Base-by-base conservation (phyloP, 768 basidiomycete species). In the Guyanaporus albipodus region DNA sequence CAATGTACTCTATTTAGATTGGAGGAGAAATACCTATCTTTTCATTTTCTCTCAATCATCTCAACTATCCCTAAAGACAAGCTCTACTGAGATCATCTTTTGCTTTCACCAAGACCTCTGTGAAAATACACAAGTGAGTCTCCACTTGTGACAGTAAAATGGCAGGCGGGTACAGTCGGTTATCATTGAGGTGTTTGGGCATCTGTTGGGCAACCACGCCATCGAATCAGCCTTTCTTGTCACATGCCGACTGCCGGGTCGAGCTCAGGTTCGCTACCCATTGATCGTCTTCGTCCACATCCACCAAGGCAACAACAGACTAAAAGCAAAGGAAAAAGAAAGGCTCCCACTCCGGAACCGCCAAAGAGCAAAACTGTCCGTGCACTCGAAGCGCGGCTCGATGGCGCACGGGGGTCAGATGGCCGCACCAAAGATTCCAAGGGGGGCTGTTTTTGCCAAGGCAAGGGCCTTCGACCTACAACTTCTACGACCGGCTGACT, bases 401-500 rank as follows among this genome's bases (percentile, higher is more conserved):
- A 64, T n/a, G 71, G 65, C 4, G 60, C 80, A 19, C 59, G 58
- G 14, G 60, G 58, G 12, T 58, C 68, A 3, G 61, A 61, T n/a
- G 67, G 67, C 1, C 60, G 44, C 0, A 59, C 66, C 32, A 76
- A 66, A 46, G 83, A 86, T 62, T 75, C 80, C 0, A 77, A 74
- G 32, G 78, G 80, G 4, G 83, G 84, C 0, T 87, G 85, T 56
- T 87, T 83, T 57, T 87, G 85, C 54, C 77, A 79, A 68, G 82
- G 84, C 80, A 42, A 26, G 66, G n/a, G n/a, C n/a, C n/a, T n/a
- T n/a, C n/a, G n/a, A n/a, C n/a, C n/a, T n/a, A n/a, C n/a, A n/a
- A n/a, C 15, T 18, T 4, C n/a, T 11, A n/a, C 14, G 37, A 33
- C 38, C 34, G 26, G 46, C 8, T 34, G 15, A 8, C 22, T 23